These are phyloP conservation scores for Tuber indicum DNA, from an alignment of 495 filamentous ascomycete species.

Conservation along the genomic window DNA sequence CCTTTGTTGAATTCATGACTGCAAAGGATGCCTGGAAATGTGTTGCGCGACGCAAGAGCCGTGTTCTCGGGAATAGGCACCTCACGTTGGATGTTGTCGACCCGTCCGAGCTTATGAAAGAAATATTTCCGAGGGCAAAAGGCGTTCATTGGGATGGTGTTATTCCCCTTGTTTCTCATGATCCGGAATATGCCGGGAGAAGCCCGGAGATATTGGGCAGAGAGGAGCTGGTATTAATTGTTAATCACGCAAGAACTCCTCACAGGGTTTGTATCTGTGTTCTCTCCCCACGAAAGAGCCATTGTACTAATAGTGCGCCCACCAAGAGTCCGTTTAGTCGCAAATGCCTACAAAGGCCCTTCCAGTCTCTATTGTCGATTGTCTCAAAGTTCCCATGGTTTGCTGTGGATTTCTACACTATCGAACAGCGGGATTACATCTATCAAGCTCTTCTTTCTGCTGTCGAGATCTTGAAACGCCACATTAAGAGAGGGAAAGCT, in stretches of 20 bases:
- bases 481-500: slow-evolving; percentile 41
- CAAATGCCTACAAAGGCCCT: slow-evolving; percentile 41
- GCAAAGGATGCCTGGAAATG: slow-evolving; percentile 43
- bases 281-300: neutral
- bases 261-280: slow-evolving; percentile 35
- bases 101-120: slow-evolving; percentile 42
- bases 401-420: slow-evolving; percentile 38
- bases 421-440: slow-evolving; percentile 41
- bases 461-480: slow-evolving; percentile 41
- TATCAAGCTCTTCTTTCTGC: slow-evolving; percentile 37
- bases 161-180: slow-evolving; percentile 29
- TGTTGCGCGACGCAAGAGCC: slow-evolving; percentile 40
- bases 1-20: slow-evolving; percentile 41
- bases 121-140: slow-evolving; percentile 41
- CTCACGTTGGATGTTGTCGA: slow-evolving; percentile 41
- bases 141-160: slow-evolving; percentile 42
- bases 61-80: slow-evolving; percentile 40
- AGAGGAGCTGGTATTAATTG: slow-evolving; percentile 41
- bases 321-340: slow-evolving; percentile 41
- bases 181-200: slow-evolving; percentile 28
- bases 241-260: slow-evolving; percentile 42
- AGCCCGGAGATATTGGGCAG: slow-evolving; percentile 35
- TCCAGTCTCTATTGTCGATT: slow-evolving; percentile 41
- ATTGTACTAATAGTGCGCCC: slow-evolving; percentile 11
- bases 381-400: slow-evolving; percentile 43